Evolutionary conservation across 2,329 filamentous ascomycete species (phyloP).

Genomic region (Xylariaceae sp.): DNA sequence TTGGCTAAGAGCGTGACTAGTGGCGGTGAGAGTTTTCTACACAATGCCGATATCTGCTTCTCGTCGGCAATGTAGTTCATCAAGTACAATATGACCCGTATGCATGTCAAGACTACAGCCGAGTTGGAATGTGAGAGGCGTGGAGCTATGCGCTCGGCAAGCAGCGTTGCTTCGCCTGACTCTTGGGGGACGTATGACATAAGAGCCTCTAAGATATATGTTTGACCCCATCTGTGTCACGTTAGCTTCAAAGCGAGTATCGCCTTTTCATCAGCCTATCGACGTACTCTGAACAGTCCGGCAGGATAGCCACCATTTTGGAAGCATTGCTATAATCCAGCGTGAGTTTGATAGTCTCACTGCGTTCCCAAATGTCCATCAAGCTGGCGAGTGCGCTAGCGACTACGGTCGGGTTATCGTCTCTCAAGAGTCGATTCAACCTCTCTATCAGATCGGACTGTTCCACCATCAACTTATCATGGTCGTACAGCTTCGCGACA

Average conservation of each 20-base stretch:
- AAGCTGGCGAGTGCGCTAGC: conserved; percentile 86
- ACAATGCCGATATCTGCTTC: conserved; percentile 81
- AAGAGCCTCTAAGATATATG: conserved; percentile 93
- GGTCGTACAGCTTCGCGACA: conserved; percentile 96
- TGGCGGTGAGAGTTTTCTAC: conserved; percentile 89
- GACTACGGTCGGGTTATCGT: conserved; percentile 97
- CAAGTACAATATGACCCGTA: conserved; percentile 91
- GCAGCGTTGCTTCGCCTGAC: conserved; percentile 77
- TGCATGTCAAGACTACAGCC: conserved; percentile 91
- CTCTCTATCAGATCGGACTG: conserved; percentile 87
- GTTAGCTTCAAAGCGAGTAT: conserved; percentile 3
- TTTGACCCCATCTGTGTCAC: conserved; percentile 82
- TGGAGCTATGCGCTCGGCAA: conserved; percentile 93
- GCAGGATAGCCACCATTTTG: conserved; percentile 94
- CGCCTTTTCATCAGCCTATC: not conserved
- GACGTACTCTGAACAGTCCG: conserved; percentile 92
- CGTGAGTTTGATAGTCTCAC: conserved; percentile 94
- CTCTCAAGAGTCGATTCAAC: conserved; percentile 83
- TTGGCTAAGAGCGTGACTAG: conserved; percentile 93
- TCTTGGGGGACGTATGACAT: conserved; percentile 98
- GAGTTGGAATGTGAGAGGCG: conserved; percentile 96
- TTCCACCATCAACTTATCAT: conserved; percentile 88
- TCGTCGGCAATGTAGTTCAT: conserved; percentile 98
- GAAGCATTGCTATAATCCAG: conserved; percentile 97
- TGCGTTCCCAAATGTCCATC: conserved; percentile 98